Percentiles rank a stretch among this genome's conserved stretches.
Evolutionary conservation across 192 early-diverging fungal species (phyloP).

Genomic region (Coemansia sp.): DNA sequence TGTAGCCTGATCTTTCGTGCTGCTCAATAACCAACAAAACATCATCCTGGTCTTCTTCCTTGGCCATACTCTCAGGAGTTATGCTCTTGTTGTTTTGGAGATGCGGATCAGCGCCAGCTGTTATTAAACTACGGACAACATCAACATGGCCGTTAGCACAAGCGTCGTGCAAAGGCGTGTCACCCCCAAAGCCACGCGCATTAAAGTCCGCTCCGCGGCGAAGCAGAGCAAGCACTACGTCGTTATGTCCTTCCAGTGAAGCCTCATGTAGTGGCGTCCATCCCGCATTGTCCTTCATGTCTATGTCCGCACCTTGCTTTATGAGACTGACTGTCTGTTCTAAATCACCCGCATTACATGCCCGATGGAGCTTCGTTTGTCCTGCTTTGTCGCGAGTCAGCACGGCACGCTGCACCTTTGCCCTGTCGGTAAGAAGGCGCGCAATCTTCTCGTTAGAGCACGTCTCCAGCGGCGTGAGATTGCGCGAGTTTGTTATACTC

Average conservation of each 20-base stretch:
- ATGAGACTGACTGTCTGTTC: conserved; percentile 54
- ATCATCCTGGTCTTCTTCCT: conserved; percentile 51
- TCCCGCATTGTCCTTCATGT: conserved; percentile 63
- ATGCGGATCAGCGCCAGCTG: conserved; percentile 38
- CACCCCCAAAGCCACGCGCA: conserved; percentile 58
- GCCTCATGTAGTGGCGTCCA: conserved; percentile 73
- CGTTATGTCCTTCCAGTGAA: conserved; percentile 57
- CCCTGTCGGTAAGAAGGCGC: conserved; percentile 38
- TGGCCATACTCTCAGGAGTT: conserved; percentile 58
- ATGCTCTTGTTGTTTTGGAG: conserved; percentile 47
- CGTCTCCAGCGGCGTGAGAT: conserved; percentile 46
- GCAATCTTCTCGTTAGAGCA: conserved; percentile 47
- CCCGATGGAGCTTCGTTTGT: conserved; percentile 66
- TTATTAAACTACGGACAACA: conserved; percentile 33
- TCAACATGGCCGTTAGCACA: conserved; percentile 58
- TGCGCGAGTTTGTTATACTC: conserved; percentile 29
- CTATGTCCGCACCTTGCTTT: conserved; percentile 66
- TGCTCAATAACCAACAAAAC: conserved; percentile 30
- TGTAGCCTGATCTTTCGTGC: conserved; percentile 3
- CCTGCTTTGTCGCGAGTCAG: conserved; percentile 59
- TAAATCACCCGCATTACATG: conserved; percentile 59
- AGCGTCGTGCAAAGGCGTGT: conserved; percentile 70
- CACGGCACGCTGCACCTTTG: conserved; percentile 34
- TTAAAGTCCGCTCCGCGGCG: conserved; percentile 64
- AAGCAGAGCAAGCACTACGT: conserved; percentile 36